Evolutionary conservation across 192 early-diverging fungal genomes (phyloP).

Genomic region (Spizellomyces punctatus): DNA sequence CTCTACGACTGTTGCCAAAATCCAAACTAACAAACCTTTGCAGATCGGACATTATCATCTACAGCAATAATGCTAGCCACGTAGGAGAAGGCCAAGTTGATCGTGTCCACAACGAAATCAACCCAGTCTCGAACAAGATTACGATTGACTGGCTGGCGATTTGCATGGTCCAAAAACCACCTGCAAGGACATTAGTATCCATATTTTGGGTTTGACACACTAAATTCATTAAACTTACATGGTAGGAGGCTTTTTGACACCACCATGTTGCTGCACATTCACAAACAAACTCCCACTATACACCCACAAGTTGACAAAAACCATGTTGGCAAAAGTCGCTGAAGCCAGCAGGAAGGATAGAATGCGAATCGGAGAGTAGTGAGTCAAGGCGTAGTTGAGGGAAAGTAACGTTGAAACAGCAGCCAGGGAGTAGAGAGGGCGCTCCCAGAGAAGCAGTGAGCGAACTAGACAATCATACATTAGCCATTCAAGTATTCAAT

Average conservation of each 20-base stretch:
- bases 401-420: constrained; percentile 12
- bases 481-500: too few relatives aligned
- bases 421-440: constrained; percentile 9
- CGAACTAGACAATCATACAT: not conserved
- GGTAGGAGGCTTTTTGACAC: constrained; percentile 32
- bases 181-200: constrained; percentile 3
- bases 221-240: constrained; percentile 4
- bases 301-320: constrained; percentile 29
- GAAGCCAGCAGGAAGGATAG: constrained; percentile 7
- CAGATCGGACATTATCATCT: constrained; percentile 24
- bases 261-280: not conserved
- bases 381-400: constrained; percentile 12
- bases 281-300: constrained; percentile 11
- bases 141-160: constrained; percentile 20
- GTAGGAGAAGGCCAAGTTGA: constrained; percentile 13
- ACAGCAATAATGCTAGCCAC: constrained; percentile 23
- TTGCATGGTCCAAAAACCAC: constrained; percentile 30
- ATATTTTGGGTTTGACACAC: not conserved
- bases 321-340: constrained; percentile 22
- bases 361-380: constrained; percentile 26
- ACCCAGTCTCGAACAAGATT: constrained; percentile 12
- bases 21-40: not conserved
- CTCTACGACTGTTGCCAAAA: constrained; percentile 3
- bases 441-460: constrained; percentile 22
- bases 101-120: constrained; percentile 20